These are phyloP conservation scores for Ascochyta lentis DNA, from an alignment of 2,329 filamentous ascomycete species.

Conservation along the genomic window DNA sequence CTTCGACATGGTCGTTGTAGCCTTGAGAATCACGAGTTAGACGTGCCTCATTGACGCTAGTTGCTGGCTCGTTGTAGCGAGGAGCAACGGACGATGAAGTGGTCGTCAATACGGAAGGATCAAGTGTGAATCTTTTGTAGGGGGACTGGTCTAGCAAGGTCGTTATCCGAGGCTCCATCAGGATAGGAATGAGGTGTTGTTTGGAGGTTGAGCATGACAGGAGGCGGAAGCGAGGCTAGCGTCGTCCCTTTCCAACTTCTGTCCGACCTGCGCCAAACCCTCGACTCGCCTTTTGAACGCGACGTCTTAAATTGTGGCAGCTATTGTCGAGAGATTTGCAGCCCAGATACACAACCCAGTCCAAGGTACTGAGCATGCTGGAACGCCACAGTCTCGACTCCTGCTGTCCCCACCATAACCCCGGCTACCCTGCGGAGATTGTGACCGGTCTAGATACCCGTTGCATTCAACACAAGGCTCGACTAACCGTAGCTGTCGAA, in stretches of 20 bases:
- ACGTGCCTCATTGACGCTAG: conserved; percentile 17
- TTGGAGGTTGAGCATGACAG: background rate
- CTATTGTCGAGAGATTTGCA: too few species aligned
- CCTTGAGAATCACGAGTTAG: conserved; percentile 10
- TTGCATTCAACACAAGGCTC: background rate
- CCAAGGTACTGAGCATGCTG: background rate
- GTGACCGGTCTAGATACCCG: background rate
- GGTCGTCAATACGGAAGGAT: conserved; percentile 19
- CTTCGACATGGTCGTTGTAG: conserved; percentile 9
- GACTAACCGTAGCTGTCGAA: background rate
- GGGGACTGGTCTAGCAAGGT: conserved; percentile 31
- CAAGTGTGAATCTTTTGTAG: conserved; percentile 22
- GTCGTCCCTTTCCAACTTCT: background rate
- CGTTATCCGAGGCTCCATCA: conserved; percentile 40
- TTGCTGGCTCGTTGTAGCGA: conserved; percentile 24
- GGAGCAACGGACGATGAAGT: conserved; percentile 11
- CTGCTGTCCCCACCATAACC: background rate
- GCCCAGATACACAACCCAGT: too few species aligned
- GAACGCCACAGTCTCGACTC: background rate
- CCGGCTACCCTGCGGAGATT: background rate
- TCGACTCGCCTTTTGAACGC: too few species aligned
- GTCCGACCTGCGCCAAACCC: too few species aligned
- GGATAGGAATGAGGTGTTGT: conserved; percentile 4
- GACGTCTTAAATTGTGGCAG: too few species aligned
- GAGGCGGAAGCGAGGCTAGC: conserved; percentile 8